A percentile compares a stretch with the other conserved stretches of the same genome.
phyloP scores from a whole-genome alignment of 306 rosid genomes.

The Quercus alba region DNA sequence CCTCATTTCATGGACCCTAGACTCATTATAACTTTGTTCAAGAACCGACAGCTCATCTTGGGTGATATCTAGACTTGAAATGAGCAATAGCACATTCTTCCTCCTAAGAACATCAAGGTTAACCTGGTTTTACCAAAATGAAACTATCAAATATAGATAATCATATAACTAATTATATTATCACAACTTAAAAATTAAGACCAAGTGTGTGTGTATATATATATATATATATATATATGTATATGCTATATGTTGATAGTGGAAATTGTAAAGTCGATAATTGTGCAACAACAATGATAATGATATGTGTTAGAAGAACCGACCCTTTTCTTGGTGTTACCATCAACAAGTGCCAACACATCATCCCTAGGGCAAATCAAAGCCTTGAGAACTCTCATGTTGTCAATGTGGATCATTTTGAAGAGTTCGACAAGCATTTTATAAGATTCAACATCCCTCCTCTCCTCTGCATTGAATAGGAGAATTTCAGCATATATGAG shows the following conservation, averaged over 20 bases:
- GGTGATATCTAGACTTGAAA: constrained; percentile 54
- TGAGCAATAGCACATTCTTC: constrained; percentile 59
- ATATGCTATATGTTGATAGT: too few species aligned
- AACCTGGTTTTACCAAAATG: constrained; percentile 43
- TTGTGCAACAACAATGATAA: neutral
- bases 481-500: neutral
- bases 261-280: neutral
- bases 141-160: too few species aligned
- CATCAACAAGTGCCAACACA: constrained; percentile 50
- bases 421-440: constrained; percentile 36
- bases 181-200: too few species aligned
- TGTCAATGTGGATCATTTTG: constrained; percentile 42
- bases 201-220: too few species aligned
- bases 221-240: too few species aligned
- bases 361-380: constrained; percentile 51
- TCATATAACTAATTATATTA: too few species aligned
- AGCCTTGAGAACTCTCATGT: constrained; percentile 60
- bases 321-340: constrained; percentile 52
- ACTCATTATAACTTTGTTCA: constrained; percentile 58
- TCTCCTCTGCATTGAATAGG: constrained; percentile 36
- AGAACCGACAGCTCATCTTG: constrained; percentile 54
- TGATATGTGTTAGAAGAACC: constrained; percentile 13
- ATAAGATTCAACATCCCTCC: constrained; percentile 45
- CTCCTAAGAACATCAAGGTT: constrained; percentile 56
- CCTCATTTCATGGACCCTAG: constrained; percentile 36